Conservation (phyloP, 1,139 yeast genomes). For the Candida albicans region DNA sequence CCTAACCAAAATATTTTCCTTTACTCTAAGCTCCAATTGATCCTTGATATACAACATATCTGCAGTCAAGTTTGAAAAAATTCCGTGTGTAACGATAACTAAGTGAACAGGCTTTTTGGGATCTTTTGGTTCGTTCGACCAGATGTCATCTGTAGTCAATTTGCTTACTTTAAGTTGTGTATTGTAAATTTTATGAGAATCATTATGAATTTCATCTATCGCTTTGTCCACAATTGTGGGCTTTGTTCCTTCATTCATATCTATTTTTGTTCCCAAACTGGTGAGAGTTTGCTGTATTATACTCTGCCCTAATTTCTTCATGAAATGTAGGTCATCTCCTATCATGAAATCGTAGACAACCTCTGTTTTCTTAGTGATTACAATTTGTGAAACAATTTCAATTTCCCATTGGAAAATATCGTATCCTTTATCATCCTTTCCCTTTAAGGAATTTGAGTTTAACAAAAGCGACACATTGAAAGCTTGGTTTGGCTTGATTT, state of each 20-base stretch:
- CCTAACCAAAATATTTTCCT: conserved; percentile 69
- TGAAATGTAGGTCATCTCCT: conserved; percentile 38
- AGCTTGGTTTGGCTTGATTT: conserved; percentile 63
- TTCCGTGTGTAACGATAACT: conserved; percentile 82
- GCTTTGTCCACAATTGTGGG: not conserved
- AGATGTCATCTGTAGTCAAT: conserved; percentile 63
- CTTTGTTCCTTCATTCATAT: not conserved
- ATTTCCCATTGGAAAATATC: conserved; percentile 66
- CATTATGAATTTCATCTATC: not conserved
- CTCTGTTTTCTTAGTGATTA: conserved; percentile 67
- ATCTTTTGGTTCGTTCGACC: conserved; percentile 53
- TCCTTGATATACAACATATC: conserved; percentile 89
- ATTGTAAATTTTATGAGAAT: conserved; percentile 18
- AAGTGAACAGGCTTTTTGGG: conserved; percentile 61
- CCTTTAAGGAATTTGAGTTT: conserved; percentile 41
- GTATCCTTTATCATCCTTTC: conserved; percentile 16
- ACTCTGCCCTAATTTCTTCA: conserved; percentile 34
- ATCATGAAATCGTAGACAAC: conserved; percentile 68
- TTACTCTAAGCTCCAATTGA: conserved; percentile 59
- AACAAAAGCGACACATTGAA: conserved; percentile 50
- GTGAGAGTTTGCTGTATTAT: conserved; percentile 20
- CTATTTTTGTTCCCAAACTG: conserved; percentile 9
- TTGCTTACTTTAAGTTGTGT: conserved; percentile 42
- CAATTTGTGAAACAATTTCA: conserved; percentile 79
- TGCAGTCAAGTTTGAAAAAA: conserved; percentile 85